A percentile compares a stretch with the other conserved stretches of the same genome.
Conservation (phyloP, 176 grass and related monocot genomes). For the Musa acuminata region DNA sequence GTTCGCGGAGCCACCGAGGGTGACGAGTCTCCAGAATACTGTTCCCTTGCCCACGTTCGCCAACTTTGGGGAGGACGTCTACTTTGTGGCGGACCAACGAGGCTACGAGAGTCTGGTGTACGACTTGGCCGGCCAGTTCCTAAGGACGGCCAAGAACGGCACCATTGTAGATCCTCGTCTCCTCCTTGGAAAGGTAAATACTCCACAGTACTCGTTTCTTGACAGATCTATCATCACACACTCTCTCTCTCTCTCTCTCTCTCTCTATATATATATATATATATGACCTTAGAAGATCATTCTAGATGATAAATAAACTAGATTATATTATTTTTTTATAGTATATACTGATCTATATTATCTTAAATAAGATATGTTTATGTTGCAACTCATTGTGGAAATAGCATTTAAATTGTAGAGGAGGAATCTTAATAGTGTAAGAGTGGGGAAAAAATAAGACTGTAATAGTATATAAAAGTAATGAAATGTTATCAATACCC, state of each 20-base stretch:
- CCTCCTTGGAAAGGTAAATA: slow-evolving; percentile 27
- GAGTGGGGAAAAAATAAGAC: no score
- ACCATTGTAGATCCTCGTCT: slow-evolving; percentile 31
- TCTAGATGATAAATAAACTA: no score
- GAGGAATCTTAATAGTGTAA: no score
- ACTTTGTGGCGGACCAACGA: slow-evolving; percentile 53
- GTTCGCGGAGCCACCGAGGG: slow-evolving; percentile 46
- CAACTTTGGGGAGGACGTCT: slow-evolving; percentile 32
- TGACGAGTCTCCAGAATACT: slow-evolving; percentile 56
- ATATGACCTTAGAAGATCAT: neutral
- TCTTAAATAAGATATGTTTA: no score
- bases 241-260: no score
- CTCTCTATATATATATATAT: neutral
- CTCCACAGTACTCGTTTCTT: neutral
- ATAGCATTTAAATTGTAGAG: no score
- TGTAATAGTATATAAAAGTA: no score
- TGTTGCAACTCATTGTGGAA: no score
- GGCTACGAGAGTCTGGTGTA: slow-evolving; percentile 43
- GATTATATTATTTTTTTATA: no score
- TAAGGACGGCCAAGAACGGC: slow-evolving; percentile 24
- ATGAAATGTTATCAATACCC: no score
- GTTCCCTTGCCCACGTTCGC: slow-evolving; percentile 32
- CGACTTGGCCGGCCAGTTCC: slow-evolving; percentile 38
- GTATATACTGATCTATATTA: no score
- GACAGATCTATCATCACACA: neutral